A percentile compares a stretch with the other conserved stretches of the same genome.
These are phyloP conservation scores for Prunus davidiana DNA, from an alignment of 306 rosid genomes.

Conservation along the genomic window DNA sequence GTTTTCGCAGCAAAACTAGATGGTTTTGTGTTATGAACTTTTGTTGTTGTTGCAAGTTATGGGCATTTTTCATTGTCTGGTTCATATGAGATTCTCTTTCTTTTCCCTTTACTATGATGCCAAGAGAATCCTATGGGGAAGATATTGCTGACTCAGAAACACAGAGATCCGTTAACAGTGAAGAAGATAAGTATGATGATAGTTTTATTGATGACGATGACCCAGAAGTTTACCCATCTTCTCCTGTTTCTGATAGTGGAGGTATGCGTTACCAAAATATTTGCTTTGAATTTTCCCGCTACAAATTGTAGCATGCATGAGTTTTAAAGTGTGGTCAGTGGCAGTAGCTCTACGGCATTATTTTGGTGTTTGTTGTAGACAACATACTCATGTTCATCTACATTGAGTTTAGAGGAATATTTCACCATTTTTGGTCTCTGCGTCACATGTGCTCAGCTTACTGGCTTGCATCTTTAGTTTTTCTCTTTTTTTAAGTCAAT, in stretches of 20 bases:
- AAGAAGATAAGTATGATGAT: constrained; percentile 67
- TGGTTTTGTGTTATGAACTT: not conserved
- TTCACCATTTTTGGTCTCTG: not conserved
- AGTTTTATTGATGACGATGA: constrained; percentile 70
- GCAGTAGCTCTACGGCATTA: not conserved
- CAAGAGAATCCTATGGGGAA: constrained; percentile 83
- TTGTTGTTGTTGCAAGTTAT: not conserved
- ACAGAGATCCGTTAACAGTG: constrained; percentile 48
- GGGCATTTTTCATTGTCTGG: not conserved
- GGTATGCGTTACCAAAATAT: constrained; percentile 30
- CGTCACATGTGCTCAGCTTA: not conserved
- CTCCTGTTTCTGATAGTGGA: constrained; percentile 44
- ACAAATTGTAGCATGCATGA: not conserved
- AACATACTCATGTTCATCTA: not conserved
- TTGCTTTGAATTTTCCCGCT: not conserved
- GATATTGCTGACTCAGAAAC: constrained; percentile 82
- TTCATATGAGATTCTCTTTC: constrained; percentile 2
- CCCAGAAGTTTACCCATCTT: constrained; percentile 38
- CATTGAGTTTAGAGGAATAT: not conserved
- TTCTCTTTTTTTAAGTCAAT: not conserved
- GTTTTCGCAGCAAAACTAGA: not conserved
- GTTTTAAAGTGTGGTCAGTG: not conserved
- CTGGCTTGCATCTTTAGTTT: not conserved
- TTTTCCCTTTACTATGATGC: constrained; percentile 38
- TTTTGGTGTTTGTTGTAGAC: not conserved